Evolutionary conservation across 2,329 filamentous ascomycete genomes (phyloP), one percentile per base, ranked within the genome.

Genomic region (Microdochium paspali): DNA sequence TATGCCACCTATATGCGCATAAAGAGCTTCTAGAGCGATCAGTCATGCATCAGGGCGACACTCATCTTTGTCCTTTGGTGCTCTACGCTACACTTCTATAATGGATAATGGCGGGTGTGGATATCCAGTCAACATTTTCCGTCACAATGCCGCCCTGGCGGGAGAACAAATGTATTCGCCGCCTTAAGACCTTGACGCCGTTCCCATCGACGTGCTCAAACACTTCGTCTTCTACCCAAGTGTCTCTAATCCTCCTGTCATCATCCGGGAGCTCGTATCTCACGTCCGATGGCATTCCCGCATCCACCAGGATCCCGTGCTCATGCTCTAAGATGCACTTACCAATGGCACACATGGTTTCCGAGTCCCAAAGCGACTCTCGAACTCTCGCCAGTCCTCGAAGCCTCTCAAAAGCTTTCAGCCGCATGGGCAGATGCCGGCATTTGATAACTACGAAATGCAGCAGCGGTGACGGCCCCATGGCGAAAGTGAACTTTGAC

Each of bases 361-460:
- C 13, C 4, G 46, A 15, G 30, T 55, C 52, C 53, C 53, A 55
- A 12, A 50, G 7, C 4, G 48, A 48, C 32, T 54, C 53, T 30
- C 52, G 45, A 6, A 44, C 30, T 20, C 23, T 47, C 2, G 25
- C 42, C n/a, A 51, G 26, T 21, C 18, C 35, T 35, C 44, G 18
- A 20, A 52, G 45, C 30, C 53, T 32, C 9, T 12, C 24, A 20
- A 47, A 43, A 1, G 54, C 53, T 13, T 50, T 48, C 9, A 55
- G 30, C 3, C 54, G 50, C 35, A 52, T 40, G 4, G 44, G n/a
- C 28, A 56, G 44, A 24, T 42, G 48, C 4, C 51, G 46, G 30
- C 54, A 56, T 39, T 56, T 56, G 46, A 55, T 46, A 6, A 52
- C 48, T 7, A 53, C 51, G 24, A 56, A 56, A 24, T 54, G 39